Evolutionary conservation across 768 basidiomycete genomes (phyloP).

Genomic region (Leccinum variicolor): DNA sequence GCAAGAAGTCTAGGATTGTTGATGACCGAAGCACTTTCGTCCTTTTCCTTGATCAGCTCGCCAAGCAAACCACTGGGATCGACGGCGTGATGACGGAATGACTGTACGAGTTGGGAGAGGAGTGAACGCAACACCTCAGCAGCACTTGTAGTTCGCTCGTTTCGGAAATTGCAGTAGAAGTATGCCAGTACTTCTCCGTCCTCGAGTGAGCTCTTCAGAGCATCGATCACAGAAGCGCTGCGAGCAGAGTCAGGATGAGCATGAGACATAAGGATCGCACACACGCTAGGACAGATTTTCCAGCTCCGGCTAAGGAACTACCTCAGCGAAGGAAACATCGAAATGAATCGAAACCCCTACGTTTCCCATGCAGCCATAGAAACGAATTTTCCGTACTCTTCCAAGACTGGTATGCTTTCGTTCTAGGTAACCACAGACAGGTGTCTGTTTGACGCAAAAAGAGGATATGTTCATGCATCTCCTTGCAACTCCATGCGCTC

Average conservation of each 20-base stretch:
- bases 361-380: conserved; percentile 16
- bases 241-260: neutral
- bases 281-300: conserved; percentile 17
- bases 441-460: conserved; percentile 4
- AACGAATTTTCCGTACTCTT: neutral
- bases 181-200: conserved; percentile 4
- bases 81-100: neutral
- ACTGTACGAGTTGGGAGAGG: conserved; percentile 11
- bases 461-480: neutral
- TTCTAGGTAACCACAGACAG: conserved; percentile 11
- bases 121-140: conserved; percentile 16
- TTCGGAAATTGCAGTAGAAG: conserved; percentile 24
- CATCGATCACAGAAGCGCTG: conserved; percentile 15
- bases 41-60: neutral
- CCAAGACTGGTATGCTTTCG: conserved; percentile 1
- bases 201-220: neutral
- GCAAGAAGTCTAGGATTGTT: neutral
- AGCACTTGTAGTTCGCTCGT: conserved; percentile 2
- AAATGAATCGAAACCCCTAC: neutral
- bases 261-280: neutral
- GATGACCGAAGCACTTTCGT: neutral
- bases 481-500: neutral
- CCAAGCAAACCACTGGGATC: neutral
- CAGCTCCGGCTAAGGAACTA: conserved; percentile 5
- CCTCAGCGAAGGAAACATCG: neutral